Conservation (phyloP, 2,329 filamentous ascomycete genomes). For the Cercospora zeae-maydis region DNA sequence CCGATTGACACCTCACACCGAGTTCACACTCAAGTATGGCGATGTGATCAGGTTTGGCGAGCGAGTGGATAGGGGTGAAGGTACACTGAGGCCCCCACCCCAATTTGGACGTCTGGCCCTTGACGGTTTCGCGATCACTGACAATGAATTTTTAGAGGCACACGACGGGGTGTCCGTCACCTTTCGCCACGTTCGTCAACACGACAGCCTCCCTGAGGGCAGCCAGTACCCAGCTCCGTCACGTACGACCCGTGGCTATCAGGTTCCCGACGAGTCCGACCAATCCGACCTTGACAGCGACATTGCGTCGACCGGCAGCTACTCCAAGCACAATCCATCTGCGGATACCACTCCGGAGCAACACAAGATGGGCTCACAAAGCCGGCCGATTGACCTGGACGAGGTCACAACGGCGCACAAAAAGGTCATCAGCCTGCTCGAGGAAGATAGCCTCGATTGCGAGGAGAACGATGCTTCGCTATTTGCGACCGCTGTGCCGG, state of each 20-base stretch:
- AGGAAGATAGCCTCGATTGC: slow-evolving; percentile 16
- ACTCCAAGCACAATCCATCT: slow-evolving; percentile 22
- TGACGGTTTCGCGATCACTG: not conserved
- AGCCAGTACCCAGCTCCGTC: slow-evolving; percentile 6
- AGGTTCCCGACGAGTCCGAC: slow-evolving; percentile 25
- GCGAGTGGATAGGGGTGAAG: slow-evolving; percentile 27
- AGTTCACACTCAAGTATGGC: slow-evolving; percentile 24
- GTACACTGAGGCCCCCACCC: slow-evolving; percentile 19
- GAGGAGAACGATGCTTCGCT: slow-evolving; percentile 15
- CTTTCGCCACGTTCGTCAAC: slow-evolving; percentile 17
- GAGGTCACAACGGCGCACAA: not conserved
- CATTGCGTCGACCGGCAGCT: slow-evolving; percentile 19
- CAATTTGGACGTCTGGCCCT: not conserved
- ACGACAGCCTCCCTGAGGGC: slow-evolving; percentile 4
- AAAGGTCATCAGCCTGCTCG: slow-evolving; percentile 23
- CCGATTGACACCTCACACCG: slow-evolving; percentile 21
- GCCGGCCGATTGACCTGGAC: slow-evolving; percentile 26
- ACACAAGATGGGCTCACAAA: slow-evolving; percentile 24
- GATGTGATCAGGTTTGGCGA: slow-evolving; percentile 36
- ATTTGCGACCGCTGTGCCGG: slow-evolving; percentile 8
- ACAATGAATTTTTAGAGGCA: slow-evolving; percentile 20
- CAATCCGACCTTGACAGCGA: slow-evolving; percentile 28
- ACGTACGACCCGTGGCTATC: slow-evolving; percentile 19
- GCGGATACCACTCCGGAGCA: slow-evolving; percentile 33
- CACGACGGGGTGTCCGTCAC: slow-evolving; percentile 31